These are phyloP conservation scores for Sophora flavescens DNA, from an alignment of 306 rosid species.

Conservation along the genomic window DNA sequence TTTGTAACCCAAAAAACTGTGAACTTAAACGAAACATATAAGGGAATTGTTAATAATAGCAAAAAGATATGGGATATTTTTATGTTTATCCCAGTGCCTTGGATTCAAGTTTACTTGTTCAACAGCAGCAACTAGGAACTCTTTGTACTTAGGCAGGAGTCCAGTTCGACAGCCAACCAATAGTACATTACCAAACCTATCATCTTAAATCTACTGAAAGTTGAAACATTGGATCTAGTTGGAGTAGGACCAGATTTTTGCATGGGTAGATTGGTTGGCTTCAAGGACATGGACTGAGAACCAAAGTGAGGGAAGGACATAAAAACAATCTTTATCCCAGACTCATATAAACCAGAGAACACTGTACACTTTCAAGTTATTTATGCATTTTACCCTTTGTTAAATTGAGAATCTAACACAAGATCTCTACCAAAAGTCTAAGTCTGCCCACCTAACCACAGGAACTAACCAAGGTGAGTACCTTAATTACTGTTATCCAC, in stretches of 20 bases:
- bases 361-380: background rate
- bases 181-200: background rate
- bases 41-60: no score
- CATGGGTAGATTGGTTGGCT: background rate
- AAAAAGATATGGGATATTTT: no score
- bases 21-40: no score
- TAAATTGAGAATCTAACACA: background rate
- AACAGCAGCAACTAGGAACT: background rate
- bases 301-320: constrained; percentile 1
- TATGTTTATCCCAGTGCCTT: background rate
- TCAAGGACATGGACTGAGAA: background rate
- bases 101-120: constrained; percentile 9
- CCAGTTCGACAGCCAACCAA: background rate
- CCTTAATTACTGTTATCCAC: background rate
- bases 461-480: background rate
- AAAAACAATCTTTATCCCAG: constrained; percentile 3
- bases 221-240: background rate
- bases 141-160: background rate
- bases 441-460: background rate
- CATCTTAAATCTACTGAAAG: background rate
- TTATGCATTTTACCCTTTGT: background rate
- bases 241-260: background rate
- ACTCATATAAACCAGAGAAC: constrained; percentile 8
- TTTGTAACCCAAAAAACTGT: no score
- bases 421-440: background rate